Percentiles rank a stretch among this genome's conserved stretches.
Conservation (phyloP, 108 stramenopile genomes). For the Nitzschia sp. region DNA sequence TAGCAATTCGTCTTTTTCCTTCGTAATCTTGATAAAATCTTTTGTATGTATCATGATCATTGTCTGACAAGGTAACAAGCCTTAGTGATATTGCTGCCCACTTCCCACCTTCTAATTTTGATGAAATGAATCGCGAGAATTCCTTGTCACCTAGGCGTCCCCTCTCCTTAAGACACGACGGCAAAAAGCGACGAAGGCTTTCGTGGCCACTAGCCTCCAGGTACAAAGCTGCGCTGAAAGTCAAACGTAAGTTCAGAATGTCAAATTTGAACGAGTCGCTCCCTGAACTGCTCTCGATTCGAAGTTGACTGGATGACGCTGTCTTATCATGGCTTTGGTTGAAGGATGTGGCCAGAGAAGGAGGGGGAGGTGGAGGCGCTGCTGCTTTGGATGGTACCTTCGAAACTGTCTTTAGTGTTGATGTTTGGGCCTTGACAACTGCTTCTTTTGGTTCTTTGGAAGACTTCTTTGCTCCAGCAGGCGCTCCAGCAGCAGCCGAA, state of each 20-base stretch:
- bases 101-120: constrained; percentile 51
- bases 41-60: constrained; percentile 47
- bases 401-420: no score
- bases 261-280: constrained; percentile 26
- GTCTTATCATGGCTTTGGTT: not conserved
- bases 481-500: not conserved
- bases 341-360: constrained; percentile 25
- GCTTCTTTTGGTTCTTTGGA: not conserved
- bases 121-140: constrained; percentile 55
- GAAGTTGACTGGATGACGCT: constrained; percentile 10
- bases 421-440: not conserved
- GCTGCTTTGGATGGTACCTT: not conserved
- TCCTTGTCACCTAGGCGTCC: constrained; percentile 58
- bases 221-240: constrained; percentile 29
- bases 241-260: constrained; percentile 18
- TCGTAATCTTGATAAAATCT: constrained; percentile 69
- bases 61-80: constrained; percentile 39
- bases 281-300: constrained; percentile 27
- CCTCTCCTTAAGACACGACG: constrained; percentile 47
- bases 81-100: constrained; percentile 50
- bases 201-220: constrained; percentile 20
- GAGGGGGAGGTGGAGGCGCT: constrained; percentile 28
- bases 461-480: not conserved
- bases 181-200: constrained; percentile 41
- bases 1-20: constrained; percentile 57